These are phyloP conservation scores for Paramecium octaurelia DNA, from an alignment of 73 alveolate species.

Conservation along the genomic window DNA sequence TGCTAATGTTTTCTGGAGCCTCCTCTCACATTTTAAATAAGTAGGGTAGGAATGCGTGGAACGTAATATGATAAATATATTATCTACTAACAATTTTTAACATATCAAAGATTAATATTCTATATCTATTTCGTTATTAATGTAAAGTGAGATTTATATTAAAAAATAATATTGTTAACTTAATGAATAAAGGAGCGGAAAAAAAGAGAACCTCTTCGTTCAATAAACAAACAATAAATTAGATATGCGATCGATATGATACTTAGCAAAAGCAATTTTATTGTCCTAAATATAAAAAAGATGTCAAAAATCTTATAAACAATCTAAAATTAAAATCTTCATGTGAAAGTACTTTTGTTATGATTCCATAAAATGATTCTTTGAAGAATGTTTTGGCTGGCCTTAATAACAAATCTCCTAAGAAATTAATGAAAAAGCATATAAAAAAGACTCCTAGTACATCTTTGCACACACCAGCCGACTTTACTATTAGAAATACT, in stretches of 20 bases:
- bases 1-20: not conserved
- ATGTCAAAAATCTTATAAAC: not conserved
- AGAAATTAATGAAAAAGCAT: not conserved
- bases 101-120: not conserved
- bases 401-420: not conserved
- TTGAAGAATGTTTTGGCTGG: not conserved
- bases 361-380: not conserved
- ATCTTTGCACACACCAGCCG: conserved; percentile 39
- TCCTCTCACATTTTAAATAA: not conserved
- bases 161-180: not conserved
- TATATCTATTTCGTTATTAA: not conserved
- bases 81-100: not conserved
- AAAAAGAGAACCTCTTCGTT: conserved; percentile 3
- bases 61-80: not conserved
- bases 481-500: conserved; percentile 12
- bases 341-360: not conserved
- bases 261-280: not conserved
- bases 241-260: not conserved
- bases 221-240: not conserved
- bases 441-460: conserved; percentile 32
- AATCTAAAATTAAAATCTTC: conserved; percentile 17
- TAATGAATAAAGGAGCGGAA: not conserved
- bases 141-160: not conserved
- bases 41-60: not conserved
- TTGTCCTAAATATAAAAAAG: conserved; percentile 26